Percentiles rank a stretch among this genome's conserved stretches.
Evolutionary conservation across 768 basidiomycete genomes (phyloP).

Genomic region (Leucosporidium yakuticum): DNA sequence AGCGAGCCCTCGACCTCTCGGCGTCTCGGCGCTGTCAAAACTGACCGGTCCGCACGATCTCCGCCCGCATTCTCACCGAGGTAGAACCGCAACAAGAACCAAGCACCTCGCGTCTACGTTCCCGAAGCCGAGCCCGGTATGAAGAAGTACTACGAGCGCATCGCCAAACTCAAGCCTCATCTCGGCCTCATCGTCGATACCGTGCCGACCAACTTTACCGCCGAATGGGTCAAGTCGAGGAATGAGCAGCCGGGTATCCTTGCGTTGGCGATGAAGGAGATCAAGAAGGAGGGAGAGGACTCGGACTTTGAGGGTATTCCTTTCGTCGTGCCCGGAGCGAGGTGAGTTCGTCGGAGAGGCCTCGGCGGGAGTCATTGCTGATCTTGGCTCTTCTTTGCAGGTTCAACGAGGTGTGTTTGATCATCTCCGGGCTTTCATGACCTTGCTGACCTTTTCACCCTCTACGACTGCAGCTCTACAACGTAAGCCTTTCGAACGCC

Average conservation of each 20-base stretch:
- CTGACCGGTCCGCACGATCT: neutral
- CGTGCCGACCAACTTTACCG: constrained; percentile 77
- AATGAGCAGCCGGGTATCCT: constrained; percentile 91
- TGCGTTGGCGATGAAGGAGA: constrained; percentile 89
- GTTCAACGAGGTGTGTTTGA: constrained; percentile 73
- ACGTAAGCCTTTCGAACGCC: constrained; percentile 5
- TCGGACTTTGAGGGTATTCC: constrained; percentile 80
- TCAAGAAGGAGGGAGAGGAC: constrained; percentile 69
- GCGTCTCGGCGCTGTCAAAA: too few species aligned
- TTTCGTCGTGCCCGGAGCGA: constrained; percentile 90
- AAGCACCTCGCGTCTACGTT: constrained; percentile 89
- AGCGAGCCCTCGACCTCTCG: neutral
- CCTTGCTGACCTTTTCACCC: neutral
- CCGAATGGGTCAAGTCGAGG: constrained; percentile 79
- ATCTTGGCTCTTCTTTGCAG: constrained; percentile 43
- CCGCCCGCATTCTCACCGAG: neutral
- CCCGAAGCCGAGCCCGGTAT: constrained; percentile 85
- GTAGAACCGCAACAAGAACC: constrained; percentile 74
- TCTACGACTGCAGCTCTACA: constrained; percentile 31
- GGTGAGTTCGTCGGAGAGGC: constrained; percentile 32
- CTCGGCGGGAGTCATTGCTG: constrained; percentile 42
- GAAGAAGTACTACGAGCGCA: constrained; percentile 89
- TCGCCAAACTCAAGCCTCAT: constrained; percentile 85
- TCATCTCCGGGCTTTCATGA: neutral
- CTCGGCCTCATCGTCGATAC: constrained; percentile 88